Conservation (phyloP, 1,284 basidiomycete species). For the Ustilago xerochloae region DNA sequence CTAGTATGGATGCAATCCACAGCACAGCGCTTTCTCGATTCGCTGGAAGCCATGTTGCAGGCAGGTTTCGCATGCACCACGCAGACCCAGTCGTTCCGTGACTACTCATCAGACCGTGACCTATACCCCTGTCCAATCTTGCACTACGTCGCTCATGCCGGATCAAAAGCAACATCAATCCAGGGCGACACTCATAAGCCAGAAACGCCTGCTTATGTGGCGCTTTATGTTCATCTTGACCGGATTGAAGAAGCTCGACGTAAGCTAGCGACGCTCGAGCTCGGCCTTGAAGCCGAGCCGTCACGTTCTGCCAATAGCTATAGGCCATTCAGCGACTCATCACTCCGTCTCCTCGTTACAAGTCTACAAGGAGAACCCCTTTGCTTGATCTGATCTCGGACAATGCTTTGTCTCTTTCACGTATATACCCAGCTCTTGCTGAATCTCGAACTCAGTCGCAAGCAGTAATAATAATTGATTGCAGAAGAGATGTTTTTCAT, state of each 20-base stretch:
- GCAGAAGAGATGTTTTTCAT: no score
- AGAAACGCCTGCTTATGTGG: conserved; percentile 16
- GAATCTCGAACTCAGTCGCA: neutral
- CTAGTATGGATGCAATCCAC: conserved; percentile 36
- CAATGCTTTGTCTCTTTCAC: neutral
- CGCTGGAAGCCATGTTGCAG: conserved; percentile 21
- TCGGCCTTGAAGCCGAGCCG: neutral
- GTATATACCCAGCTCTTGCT: neutral
- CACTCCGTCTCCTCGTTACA: conserved; percentile 18
- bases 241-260: conserved; percentile 18
- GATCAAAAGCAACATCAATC: neutral
- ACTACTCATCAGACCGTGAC: neutral
- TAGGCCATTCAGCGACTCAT: conserved; percentile 21
- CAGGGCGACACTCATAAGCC: neutral
- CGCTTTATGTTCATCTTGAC: conserved; percentile 31
- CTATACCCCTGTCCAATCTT: conserved; percentile 28
- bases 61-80: neutral
- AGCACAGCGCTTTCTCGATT: conserved; percentile 18
- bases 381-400: conserved; percentile 18
- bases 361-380: conserved; percentile 23
- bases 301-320: neutral
- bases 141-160: conserved; percentile 23
- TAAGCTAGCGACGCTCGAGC: conserved; percentile 12
- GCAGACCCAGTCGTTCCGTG: neutral
- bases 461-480: neutral